A percentile compares a stretch with the other conserved stretches of the same genome.
These are phyloP conservation scores for Phytophthora nicotianae DNA, from an alignment of 352 stramenopile species.

Conservation along the genomic window DNA sequence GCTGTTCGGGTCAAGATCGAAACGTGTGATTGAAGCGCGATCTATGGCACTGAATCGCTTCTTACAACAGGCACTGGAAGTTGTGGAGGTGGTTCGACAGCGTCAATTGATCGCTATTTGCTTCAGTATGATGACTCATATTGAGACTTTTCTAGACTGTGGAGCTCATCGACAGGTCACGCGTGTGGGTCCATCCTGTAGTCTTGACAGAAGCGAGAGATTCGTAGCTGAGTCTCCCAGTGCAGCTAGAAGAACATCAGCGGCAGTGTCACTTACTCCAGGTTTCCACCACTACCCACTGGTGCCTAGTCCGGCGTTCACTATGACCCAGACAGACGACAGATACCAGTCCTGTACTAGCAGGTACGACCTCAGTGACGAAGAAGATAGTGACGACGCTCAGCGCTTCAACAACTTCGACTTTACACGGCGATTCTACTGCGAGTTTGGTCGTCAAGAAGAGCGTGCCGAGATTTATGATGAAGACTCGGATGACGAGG, in stretches of 20 bases:
- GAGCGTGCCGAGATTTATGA: constrained; percentile 19
- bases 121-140: constrained; percentile 73
- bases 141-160: constrained; percentile 72
- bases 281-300: constrained; percentile 34
- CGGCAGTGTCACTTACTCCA: constrained; percentile 32
- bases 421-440: constrained; percentile 44
- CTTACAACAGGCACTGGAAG: constrained; percentile 54
- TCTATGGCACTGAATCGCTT: constrained; percentile 66
- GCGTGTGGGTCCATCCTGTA: constrained; percentile 11
- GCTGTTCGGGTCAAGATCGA: constrained; percentile 71
- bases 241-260: constrained; percentile 27
- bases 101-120: constrained; percentile 71
- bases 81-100: constrained; percentile 51
- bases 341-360: constrained; percentile 19
- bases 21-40: constrained; percentile 70
- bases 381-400: constrained; percentile 23
- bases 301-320: constrained; percentile 33
- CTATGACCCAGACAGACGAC: constrained; percentile 25
- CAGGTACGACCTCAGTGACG: constrained; percentile 20
- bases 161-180: constrained; percentile 33
- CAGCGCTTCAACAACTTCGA: constrained; percentile 39
- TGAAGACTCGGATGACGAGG: constrained; percentile 55
- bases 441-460: constrained; percentile 37
- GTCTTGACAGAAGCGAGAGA: constrained; percentile 5
- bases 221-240: constrained; percentile 14